A percentile compares a stretch with the other conserved stretches of the same genome.
Evolutionary conservation across 495 filamentous ascomycete species (phyloP).

Genomic region (Aspergillus sclerotioniger): DNA sequence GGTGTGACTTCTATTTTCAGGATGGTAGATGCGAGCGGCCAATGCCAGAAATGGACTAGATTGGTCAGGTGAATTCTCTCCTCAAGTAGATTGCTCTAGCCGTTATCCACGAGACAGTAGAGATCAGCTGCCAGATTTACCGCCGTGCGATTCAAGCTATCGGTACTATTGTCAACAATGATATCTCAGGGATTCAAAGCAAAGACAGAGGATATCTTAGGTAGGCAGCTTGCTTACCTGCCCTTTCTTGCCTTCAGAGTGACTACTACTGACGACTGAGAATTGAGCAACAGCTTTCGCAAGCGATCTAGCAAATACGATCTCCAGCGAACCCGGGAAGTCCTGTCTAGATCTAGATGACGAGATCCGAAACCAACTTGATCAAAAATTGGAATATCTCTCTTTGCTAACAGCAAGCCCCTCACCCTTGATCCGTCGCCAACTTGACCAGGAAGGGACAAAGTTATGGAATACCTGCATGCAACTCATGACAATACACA

Average conservation of each 20-base stretch:
- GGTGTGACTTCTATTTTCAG: neutral
- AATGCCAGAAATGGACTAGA: conserved; percentile 10
- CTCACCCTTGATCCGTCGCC: conserved; percentile 13
- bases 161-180: conserved; percentile 4
- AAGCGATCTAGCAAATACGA: conserved; percentile 24
- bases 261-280: neutral
- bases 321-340: neutral
- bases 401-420: conserved; percentile 7
- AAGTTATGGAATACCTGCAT: conserved; percentile 35
- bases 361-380: conserved; percentile 8
- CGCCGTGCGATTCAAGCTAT: neutral
- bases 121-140: neutral
- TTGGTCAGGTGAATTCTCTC: conserved; percentile 13
- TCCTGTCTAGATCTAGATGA: neutral
- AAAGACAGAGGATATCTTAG: conserved; percentile 6
- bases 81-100: no score
- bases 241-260: neutral
- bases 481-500: neutral
- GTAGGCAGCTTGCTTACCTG: conserved; percentile 6
- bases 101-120: neutral
- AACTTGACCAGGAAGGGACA: conserved; percentile 37
- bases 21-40: neutral
- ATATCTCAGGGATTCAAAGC: neutral
- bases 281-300: conserved; percentile 14
- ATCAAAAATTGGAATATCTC: conserved; percentile 11